A percentile compares a stretch with the other conserved stretches of the same genome.
Evolutionary conservation across 2,329 filamentous ascomycete genomes (phyloP).

Genomic region (Cyphellophora attinorum): DNA sequence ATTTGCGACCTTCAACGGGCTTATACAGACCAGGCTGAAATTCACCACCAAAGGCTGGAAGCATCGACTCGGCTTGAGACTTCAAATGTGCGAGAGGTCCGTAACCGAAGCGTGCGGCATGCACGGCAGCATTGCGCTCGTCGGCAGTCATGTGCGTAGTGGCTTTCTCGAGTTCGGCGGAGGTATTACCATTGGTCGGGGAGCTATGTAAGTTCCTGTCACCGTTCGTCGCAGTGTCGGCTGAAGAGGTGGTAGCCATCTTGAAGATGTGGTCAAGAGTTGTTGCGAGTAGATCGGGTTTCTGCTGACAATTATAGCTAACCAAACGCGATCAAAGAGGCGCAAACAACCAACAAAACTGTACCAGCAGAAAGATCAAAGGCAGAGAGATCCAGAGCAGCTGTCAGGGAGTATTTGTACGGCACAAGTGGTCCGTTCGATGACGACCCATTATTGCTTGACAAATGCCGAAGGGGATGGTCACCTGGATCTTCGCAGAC

Average conservation of each 20-base stretch:
- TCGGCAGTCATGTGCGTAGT: slow-evolving; percentile 31
- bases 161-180: slow-evolving; percentile 13
- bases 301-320: too few species aligned
- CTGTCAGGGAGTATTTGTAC: too few species aligned
- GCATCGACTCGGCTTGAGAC: slow-evolving; percentile 24
- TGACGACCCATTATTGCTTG: too few species aligned
- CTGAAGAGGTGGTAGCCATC: not conserved
- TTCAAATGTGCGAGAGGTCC: slow-evolving; percentile 42
- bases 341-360: too few species aligned
- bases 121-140: slow-evolving; percentile 33
- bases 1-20: slow-evolving; percentile 55
- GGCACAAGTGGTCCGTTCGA: too few species aligned
- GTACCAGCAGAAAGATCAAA: too few species aligned
- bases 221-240: slow-evolving; percentile 4
- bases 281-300: not conserved
- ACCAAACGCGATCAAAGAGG: too few species aligned
- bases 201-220: not conserved
- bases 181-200: slow-evolving; percentile 1
- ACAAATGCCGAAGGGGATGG: too few species aligned
- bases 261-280: not conserved
- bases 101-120: slow-evolving; percentile 39
- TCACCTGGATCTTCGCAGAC: too few species aligned
- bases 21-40: slow-evolving; percentile 63
- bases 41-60: slow-evolving; percentile 56
- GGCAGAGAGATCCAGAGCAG: too few species aligned